Base-by-base conservation (phyloP, 2,329 filamentous ascomycete genomes). In the Beauveria varroae region DNA sequence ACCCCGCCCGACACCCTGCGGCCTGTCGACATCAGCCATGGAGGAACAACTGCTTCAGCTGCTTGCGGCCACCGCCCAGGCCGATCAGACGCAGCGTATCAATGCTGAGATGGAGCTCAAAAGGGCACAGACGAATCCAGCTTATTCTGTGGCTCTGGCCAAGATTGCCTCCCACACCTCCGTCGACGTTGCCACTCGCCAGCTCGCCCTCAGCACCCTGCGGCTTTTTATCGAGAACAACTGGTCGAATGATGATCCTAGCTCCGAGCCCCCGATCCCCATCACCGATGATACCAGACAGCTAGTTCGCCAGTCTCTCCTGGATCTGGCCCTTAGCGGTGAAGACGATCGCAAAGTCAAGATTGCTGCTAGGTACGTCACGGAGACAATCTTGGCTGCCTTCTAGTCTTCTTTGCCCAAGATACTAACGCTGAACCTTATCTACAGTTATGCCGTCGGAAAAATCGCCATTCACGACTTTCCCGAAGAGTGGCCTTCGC, bases 401-500 rank as follows among this genome's bases (percentile, higher is more conserved):
- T 20, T 59, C 14, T 24, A 34, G 18, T 9, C 14, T 18, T 24
- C 5, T 20, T 22, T 47, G 16, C 8, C 14, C 26, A 14, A 7
- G 1, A 5, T 8, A 10, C 22, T 18, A 5, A 26, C 37, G 16
- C 49, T 53, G 16, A 53, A 3, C 6, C 12, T 22, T 4, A 6
- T 57, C 14, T 18, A n/a, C 62, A 87, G 85, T 73, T 86, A 82
- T 67, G 83, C 89, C 5, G 91, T 97, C 64, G 93, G 92, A 79
- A 98, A 96, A 78, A 96, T 99, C 67, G 95, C 95, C 61, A 89
- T 87, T 65, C 85, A 88, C 69, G 95, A 99, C 77, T 98, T 96
- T 71, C 95, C 95, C 58, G 91, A 97, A 63, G 84, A 93, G 69
- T 99, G 95, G 95, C 91, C 93, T n/a, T 84, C 85, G 66, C 84